phyloP scores from a whole-genome alignment of 2,329 filamentous ascomycete species.

The Herpomyces periplanetae region DNA sequence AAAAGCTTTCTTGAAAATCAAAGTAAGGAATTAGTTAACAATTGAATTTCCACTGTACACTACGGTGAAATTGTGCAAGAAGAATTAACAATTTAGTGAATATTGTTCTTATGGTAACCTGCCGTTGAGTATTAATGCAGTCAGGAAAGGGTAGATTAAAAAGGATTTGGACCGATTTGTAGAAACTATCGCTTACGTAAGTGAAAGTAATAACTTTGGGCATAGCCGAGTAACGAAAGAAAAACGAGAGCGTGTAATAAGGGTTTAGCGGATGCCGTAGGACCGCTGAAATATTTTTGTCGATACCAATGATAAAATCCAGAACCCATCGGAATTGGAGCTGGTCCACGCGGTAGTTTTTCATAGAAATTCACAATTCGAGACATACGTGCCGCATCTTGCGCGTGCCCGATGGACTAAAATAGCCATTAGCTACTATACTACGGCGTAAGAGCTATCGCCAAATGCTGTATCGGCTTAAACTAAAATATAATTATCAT shows the following conservation, averaged over 20 bases:
- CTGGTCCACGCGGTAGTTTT: constrained; percentile 69
- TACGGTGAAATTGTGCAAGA: too few species aligned
- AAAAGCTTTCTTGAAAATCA: too few species aligned
- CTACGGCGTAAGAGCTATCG: constrained; percentile 1
- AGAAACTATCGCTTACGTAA: constrained; percentile 23
- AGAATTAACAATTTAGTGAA: constrained; percentile 24
- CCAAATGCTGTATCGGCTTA: too few species aligned
- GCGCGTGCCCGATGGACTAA: constrained; percentile 68
- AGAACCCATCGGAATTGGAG: constrained; percentile 40
- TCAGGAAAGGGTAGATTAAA: constrained; percentile 2
- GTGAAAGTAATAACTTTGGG: constrained; percentile 99
- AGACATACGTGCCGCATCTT: constrained; percentile 89
- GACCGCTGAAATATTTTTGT: constrained; percentile 63
- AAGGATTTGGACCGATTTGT: constrained; percentile 5
- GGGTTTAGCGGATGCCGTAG: constrained; percentile 39
- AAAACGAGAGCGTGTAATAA: constrained; percentile 48
- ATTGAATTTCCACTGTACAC: too few species aligned
- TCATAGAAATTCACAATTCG: constrained; percentile 95
- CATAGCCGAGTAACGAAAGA: constrained; percentile 50
- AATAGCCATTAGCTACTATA: constrained; percentile 5
- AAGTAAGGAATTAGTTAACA: too few species aligned
- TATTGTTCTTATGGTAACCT: constrained; percentile 99
- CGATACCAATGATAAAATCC: constrained; percentile 67
- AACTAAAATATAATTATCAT: too few species aligned
- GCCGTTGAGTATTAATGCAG: constrained; percentile 2